A percentile compares a stretch with the other conserved stretches of the same genome.
phyloP scores from a whole-genome alignment of 2,329 filamentous ascomycete species.

The Pseudogymnoascus sp. region DNA sequence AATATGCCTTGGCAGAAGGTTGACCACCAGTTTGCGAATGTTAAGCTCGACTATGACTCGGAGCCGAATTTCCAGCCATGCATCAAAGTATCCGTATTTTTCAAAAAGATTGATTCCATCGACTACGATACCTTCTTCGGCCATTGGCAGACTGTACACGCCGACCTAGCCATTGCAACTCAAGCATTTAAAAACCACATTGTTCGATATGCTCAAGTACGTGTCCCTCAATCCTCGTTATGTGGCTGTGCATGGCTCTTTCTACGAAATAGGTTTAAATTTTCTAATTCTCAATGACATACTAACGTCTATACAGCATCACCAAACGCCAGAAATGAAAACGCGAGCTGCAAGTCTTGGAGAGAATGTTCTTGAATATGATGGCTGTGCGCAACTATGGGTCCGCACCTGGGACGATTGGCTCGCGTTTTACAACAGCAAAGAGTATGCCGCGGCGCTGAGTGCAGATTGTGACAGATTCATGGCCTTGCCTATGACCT shows the following conservation, averaged over 20 bases:
- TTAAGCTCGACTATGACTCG: slow-evolving; percentile 10
- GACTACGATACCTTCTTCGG: slow-evolving; percentile 10
- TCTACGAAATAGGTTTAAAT: not conserved
- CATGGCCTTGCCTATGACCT: slow-evolving; percentile 11
- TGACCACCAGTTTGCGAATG: slow-evolving; percentile 9
- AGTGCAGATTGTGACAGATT: slow-evolving; percentile 9
- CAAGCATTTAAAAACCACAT: slow-evolving; percentile 9
- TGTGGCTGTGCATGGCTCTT: not conserved
- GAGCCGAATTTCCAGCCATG: slow-evolving; percentile 11
- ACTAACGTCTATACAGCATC: not conserved
- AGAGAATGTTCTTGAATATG: slow-evolving; percentile 10
- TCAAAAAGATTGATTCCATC: slow-evolving; percentile 10
- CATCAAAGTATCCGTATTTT: slow-evolving; percentile 13
- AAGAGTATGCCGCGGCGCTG: slow-evolving; percentile 9
- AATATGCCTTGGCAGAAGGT: slow-evolving; percentile 10
- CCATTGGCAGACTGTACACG: slow-evolving; percentile 13
- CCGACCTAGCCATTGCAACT: slow-evolving; percentile 9
- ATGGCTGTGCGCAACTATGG: slow-evolving; percentile 13
- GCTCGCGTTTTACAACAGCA: slow-evolving; percentile 10
- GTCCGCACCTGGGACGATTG: slow-evolving; percentile 11
- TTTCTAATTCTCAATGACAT: not conserved
- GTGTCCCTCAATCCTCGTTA: not conserved
- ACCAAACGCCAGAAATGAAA: slow-evolving; percentile 7
- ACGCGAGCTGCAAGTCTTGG: not conserved
- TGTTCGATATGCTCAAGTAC: slow-evolving; percentile 11